Base-by-base conservation (phyloP, 2,329 filamentous ascomycete species). In the Fusarium concolor region DNA sequence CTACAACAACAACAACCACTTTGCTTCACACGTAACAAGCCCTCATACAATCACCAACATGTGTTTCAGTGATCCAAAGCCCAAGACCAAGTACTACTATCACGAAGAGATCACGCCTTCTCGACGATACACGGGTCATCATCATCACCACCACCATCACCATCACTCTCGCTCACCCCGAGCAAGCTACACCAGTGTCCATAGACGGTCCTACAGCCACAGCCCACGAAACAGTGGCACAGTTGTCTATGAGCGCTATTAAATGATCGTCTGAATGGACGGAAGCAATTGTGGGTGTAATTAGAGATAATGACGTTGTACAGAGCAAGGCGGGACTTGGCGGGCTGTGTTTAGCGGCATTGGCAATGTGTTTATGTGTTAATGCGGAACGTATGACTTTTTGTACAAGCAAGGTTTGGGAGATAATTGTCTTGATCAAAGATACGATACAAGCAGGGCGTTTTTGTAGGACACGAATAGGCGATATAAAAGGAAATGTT, bases 31-130 rank as follows among this genome's bases (percentile, higher is more conserved):
- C 35, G 38, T 41, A 66, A 55, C 29, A 54, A 54, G 49, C 41
- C 38, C 50, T 44, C 57, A 51, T 44, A 50, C 43, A 33, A 64
- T 46, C 28, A 65, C 50, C 74, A 82, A 73, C 24, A 87, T 87
- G 85, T 87, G 85, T 73, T 85, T 87, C 79, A 66, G 77, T 55
- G 78, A 81, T 60, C 80, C 82, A 53, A 76, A 75, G 22, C 80
- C 81, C 55, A 76, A 74, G 29, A 81, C 79, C 39, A 81, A 81
- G 45, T 85, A 87, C 78, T 87, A 87, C 79, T 86, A 87, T 75
- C 82, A 82, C 74, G 83, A 87, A 77, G 84, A 87, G 68, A 79
- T 83, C 67, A 79, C 84, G 45, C 85, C 85, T 42, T 78, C 81
- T 58, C 78, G 83, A 39, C 79, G 80, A 47, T 74, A 72, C 65